These are phyloP conservation scores for Aurantiochytrium sp. DNA, from an alignment of 108 stramenopile genomes.

Conservation along the genomic window DNA sequence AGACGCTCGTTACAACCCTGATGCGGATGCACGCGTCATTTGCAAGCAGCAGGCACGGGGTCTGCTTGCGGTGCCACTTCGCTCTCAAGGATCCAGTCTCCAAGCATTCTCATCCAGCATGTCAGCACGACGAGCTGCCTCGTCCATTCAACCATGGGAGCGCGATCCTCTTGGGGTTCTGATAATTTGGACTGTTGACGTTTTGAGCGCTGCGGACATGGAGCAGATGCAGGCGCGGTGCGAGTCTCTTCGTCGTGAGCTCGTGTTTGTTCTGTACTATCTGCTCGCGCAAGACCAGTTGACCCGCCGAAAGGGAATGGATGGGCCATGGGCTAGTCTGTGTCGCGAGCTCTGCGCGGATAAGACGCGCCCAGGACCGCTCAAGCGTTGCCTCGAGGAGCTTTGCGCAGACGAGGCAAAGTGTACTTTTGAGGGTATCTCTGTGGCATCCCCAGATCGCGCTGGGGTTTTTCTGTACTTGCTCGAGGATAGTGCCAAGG, in stretches of 20 bases:
- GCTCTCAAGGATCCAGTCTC: background rate
- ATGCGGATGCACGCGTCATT: background rate
- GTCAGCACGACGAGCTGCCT: background rate
- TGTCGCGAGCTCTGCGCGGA: background rate
- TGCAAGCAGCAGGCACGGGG: background rate
- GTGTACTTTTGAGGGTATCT: background rate
- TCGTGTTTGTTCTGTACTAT: background rate
- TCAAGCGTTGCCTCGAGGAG: background rate
- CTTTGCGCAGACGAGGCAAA: background rate
- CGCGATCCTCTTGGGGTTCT: background rate
- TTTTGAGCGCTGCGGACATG: background rate
- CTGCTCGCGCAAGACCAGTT: background rate
- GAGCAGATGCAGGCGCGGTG: background rate
- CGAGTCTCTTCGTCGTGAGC: background rate
- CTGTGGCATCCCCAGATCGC: background rate
- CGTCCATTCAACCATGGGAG: no score
- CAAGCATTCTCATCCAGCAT: background rate
- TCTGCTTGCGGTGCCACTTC: background rate
- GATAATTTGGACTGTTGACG: background rate
- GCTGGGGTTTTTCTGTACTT: background rate
- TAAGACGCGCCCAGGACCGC: background rate
- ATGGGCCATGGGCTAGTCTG: background rate
- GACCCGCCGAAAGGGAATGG: background rate
- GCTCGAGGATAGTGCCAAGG: background rate
- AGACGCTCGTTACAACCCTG: background rate